Evolutionary conservation across 306 rosid genomes (phyloP).

Genomic region (Lupinus albus): DNA sequence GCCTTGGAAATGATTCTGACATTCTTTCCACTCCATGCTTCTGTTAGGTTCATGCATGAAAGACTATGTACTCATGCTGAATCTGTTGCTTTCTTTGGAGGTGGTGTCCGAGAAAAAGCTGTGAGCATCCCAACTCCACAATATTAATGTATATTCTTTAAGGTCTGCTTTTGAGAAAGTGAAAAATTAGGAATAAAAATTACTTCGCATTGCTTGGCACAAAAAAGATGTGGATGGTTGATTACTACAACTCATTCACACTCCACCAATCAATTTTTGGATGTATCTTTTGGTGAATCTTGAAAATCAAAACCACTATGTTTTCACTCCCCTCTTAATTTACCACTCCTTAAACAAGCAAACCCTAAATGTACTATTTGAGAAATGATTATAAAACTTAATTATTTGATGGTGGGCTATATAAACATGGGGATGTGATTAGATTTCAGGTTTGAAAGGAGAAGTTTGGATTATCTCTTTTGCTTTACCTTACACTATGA

Average conservation of each 20-base stretch:
- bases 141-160: slow-evolving; percentile 25
- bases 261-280: slow-evolving; percentile 10
- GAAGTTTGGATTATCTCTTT: slow-evolving; percentile 15
- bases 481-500: slow-evolving; percentile 32
- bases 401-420: slow-evolving; percentile 33
- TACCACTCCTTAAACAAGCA: slow-evolving; percentile 20
- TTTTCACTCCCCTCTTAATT: slow-evolving; percentile 23
- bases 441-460: slow-evolving; percentile 37
- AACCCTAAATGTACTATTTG: slow-evolving; percentile 9
- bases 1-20: slow-evolving; percentile 37
- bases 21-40: slow-evolving; percentile 37
- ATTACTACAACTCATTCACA: slow-evolving; percentile 1
- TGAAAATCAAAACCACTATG: slow-evolving; percentile 2
- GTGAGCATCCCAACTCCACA: slow-evolving; percentile 57
- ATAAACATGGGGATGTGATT: slow-evolving; percentile 14
- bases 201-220: slow-evolving; percentile 12
- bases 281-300: slow-evolving; percentile 9
- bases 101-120: slow-evolving; percentile 95
- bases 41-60: slow-evolving; percentile 96
- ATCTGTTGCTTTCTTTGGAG: slow-evolving; percentile 99
- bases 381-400: slow-evolving; percentile 15
- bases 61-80: slow-evolving; percentile 96
- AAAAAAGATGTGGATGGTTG: slow-evolving; percentile 19
- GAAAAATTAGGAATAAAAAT: slow-evolving; percentile 36
- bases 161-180: slow-evolving; percentile 17